Base-by-base conservation (phyloP, 2,329 filamentous ascomycete genomes). In the Hypoxylon sp. region DNA sequence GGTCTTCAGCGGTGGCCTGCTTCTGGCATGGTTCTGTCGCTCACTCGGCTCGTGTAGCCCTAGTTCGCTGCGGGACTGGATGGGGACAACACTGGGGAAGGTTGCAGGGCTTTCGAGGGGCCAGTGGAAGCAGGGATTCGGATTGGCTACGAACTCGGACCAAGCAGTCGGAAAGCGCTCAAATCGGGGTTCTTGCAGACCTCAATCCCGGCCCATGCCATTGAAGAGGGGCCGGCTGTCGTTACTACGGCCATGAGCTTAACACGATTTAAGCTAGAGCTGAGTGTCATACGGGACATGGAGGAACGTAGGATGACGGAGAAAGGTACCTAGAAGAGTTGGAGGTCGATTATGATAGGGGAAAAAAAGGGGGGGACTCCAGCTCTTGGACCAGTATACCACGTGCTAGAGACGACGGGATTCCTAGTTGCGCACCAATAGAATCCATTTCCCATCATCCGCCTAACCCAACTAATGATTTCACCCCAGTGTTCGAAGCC, bases 51-150 rank as follows among this genome's bases (percentile, higher is more conserved):
- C 58, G 54, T 57, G 55, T 56, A 26, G 54, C 49, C 55, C 53
- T 55, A 52, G 57, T 57, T 6, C 50, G 47, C 36, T 58, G 54
- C 60, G 52, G 59, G 62, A 58, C 55, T 43, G 57, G 51, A 60
- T 55, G 60, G 58, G 58, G 63, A 55, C 51, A 55, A 55, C n/a
- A n/a, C 48, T 46, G 48, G 48, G 48, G 48, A 36, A 52, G 47
- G 52, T 51, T 52, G 55, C 55, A 59, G 57, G 58, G 51, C 15
- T 47, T 25, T 41, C 36, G 42, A 49, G 52, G 56, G 54, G 31
- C 47, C 60, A 57, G 41, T 32, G 48, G 25, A 31, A 51, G 36
- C 63, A 62, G 44, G 62, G 61, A 51, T 60, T 25, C 7, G 46
- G 51, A 63, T 60, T 62, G 51, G 56, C 50, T 48, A 59, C 27